Percentiles rank a stretch among this genome's conserved stretches.
Conservation (phyloP, 2,329 filamentous ascomycete genomes). For the Fusarium coicis region DNA sequence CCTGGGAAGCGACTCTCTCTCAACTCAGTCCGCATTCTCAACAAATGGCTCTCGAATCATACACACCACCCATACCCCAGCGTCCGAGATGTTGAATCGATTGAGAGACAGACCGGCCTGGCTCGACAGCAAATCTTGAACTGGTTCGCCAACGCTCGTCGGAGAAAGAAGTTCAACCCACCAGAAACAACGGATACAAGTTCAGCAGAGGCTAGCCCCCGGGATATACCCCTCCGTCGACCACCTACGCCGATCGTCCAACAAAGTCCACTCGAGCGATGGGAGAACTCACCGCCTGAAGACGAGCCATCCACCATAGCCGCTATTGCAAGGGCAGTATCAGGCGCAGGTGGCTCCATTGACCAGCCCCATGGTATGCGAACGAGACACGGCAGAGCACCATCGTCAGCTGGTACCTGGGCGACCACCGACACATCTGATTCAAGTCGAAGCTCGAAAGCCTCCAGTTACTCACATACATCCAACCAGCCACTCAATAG, state of each 20-base stretch:
- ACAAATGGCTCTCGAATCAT: constrained; percentile 76
- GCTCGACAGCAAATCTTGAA: constrained; percentile 84
- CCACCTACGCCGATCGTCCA: constrained; percentile 60
- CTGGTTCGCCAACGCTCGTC: constrained; percentile 87
- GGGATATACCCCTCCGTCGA: background rate
- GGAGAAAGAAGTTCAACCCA: constrained; percentile 70
- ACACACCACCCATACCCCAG: constrained; percentile 83
- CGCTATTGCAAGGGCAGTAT: constrained; percentile 45
- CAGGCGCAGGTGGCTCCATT: background rate
- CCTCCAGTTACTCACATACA: background rate
- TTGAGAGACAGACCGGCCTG: constrained; percentile 79
- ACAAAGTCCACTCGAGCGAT: constrained; percentile 47
- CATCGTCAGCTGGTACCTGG: constrained; percentile 31
- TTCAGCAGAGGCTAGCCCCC: background rate
- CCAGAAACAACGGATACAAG: background rate
- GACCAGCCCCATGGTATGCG: rapidly evolving
- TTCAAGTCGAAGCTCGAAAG: background rate
- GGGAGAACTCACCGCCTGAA: constrained; percentile 48
- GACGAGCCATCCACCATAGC: constrained; percentile 46
- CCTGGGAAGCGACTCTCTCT: constrained; percentile 30
- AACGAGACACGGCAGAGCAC: background rate
- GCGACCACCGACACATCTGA: background rate
- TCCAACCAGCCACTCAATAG: background rate
- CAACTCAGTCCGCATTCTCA: constrained; percentile 26
- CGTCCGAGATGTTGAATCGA: constrained; percentile 80